Percentiles rank a stretch among this genome's conserved stretches.
Evolutionary conservation across 495 filamentous ascomycete genomes (phyloP).

Genomic region (Rusavskia elegans): DNA sequence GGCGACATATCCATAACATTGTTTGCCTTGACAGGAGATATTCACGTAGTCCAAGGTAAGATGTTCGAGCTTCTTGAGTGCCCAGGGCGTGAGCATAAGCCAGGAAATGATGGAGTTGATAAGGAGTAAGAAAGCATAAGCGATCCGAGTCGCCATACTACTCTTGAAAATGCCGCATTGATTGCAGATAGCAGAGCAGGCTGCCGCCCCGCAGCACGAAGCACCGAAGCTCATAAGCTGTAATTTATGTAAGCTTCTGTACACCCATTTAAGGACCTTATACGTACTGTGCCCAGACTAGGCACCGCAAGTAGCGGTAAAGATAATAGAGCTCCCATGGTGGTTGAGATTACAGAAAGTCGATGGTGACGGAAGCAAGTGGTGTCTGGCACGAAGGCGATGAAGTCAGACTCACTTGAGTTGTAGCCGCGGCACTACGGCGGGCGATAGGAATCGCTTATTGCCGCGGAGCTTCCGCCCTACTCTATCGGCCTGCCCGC

Average conservation of each 20-base stretch:
- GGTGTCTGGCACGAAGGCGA: too few relatives aligned
- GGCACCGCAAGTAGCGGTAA: constrained; percentile 79
- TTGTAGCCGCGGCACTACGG: too few relatives aligned
- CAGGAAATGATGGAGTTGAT: constrained; percentile 93
- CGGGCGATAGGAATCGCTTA: too few relatives aligned
- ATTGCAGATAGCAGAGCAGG: constrained; percentile 86
- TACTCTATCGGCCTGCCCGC: too few relatives aligned
- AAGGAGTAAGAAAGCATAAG: constrained; percentile 89
- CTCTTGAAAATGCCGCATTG: constrained; percentile 92
- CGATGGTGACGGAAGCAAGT: constrained; percentile 1
- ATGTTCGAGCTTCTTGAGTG: constrained; percentile 83
- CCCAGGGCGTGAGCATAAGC: constrained; percentile 99
- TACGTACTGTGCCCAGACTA: constrained; percentile 66
- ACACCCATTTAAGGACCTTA: too few relatives aligned
- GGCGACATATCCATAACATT: constrained; percentile 89
- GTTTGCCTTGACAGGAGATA: constrained; percentile 75
- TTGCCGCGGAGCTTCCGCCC: too few relatives aligned
- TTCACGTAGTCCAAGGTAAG: constrained; percentile 89
- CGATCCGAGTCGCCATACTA: constrained; percentile 93
- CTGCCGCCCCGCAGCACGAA: constrained; percentile 90
- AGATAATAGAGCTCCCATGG: constrained; percentile 77
- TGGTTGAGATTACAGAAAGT: not conserved
- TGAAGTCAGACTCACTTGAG: too few relatives aligned
- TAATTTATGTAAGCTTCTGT: not conserved
- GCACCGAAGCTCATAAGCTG: constrained; percentile 61